Conservation (phyloP, 495 filamentous ascomycete genomes). For the Penicillium taxi region DNA sequence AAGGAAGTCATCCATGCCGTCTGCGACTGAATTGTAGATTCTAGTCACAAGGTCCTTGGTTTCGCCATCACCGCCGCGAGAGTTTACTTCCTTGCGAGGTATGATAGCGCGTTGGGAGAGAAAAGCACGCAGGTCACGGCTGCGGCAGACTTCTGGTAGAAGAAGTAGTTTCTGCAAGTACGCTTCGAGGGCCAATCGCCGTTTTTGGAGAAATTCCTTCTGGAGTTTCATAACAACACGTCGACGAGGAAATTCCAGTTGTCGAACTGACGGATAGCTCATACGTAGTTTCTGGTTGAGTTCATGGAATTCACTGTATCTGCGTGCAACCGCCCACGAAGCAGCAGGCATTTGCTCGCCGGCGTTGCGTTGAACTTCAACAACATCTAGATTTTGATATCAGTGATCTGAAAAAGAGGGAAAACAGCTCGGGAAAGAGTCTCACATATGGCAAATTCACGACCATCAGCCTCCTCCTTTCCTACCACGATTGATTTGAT, state of each 20-base stretch:
- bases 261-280: slow-evolving; percentile 76
- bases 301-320: slow-evolving; percentile 96
- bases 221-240: slow-evolving; percentile 95
- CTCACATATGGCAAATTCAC: slow-evolving; percentile 83
- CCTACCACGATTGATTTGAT: slow-evolving; percentile 92
- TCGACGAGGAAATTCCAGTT: slow-evolving; percentile 84
- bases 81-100: slow-evolving; percentile 47
- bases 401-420: not conserved
- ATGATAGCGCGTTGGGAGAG: slow-evolving; percentile 81
- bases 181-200: slow-evolving; percentile 69
- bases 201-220: slow-evolving; percentile 87
- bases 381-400: slow-evolving; percentile 47
- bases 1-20: slow-evolving; percentile 96
- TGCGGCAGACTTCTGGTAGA: slow-evolving; percentile 88
- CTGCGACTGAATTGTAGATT: slow-evolving; percentile 90
- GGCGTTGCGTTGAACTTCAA: slow-evolving; percentile 83
- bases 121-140: slow-evolving; percentile 85
- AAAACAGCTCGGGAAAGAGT: not conserved
- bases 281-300: slow-evolving; percentile 81
- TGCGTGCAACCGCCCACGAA: slow-evolving; percentile 67
- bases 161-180: slow-evolving; percentile 80
- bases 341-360: slow-evolving; percentile 84
- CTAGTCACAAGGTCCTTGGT: slow-evolving; percentile 86
- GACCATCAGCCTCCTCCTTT: slow-evolving; percentile 82
- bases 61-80: slow-evolving; percentile 44